Evolutionary conservation across 1,284 basidiomycete species (phyloP).

Genomic region (Naganishia liquefaciens): DNA sequence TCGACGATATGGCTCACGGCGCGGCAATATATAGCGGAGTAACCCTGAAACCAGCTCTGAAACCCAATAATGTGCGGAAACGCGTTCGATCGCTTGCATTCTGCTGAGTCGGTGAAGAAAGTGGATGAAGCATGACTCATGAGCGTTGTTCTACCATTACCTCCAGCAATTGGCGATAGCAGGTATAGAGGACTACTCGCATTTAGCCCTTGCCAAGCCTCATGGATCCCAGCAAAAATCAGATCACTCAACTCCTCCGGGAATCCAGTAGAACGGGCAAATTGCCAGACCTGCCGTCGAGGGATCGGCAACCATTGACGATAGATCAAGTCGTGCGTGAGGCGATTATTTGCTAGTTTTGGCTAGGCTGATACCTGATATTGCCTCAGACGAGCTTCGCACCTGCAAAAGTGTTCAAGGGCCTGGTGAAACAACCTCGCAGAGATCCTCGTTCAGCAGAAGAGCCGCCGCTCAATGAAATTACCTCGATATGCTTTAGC

Average conservation of each 20-base stretch:
- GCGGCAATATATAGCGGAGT: too few relatives aligned
- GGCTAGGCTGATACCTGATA: neutral
- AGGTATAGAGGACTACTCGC: too few relatives aligned
- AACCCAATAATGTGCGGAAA: too few relatives aligned
- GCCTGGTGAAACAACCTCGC: conserved; percentile 64
- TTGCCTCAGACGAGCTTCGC: conserved; percentile 11
- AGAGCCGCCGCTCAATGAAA: conserved; percentile 44
- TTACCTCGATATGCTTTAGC: conserved; percentile 87
- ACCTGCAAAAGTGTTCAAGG: conserved; percentile 84
- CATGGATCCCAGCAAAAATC: conserved; percentile 20
- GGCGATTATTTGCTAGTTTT: neutral
- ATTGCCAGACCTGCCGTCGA: conserved; percentile 23
- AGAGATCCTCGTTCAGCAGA: conserved; percentile 4
- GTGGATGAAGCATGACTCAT: conserved; percentile 22
- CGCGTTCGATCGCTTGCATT: conserved; percentile 18
- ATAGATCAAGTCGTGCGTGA: conserved; percentile 13
- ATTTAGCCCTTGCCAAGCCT: too few relatives aligned
- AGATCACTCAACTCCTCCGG: conserved; percentile 9
- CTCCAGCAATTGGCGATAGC: too few relatives aligned
- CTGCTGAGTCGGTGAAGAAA: neutral
- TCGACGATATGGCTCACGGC: too few relatives aligned
- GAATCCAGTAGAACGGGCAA: conserved; percentile 8
- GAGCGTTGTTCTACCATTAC: too few relatives aligned
- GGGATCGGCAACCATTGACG: conserved; percentile 23
- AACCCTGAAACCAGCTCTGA: neutral